phyloP scores from a whole-genome alignment of 176 grass and related monocot species.

The Lolium multiflorum region DNA sequence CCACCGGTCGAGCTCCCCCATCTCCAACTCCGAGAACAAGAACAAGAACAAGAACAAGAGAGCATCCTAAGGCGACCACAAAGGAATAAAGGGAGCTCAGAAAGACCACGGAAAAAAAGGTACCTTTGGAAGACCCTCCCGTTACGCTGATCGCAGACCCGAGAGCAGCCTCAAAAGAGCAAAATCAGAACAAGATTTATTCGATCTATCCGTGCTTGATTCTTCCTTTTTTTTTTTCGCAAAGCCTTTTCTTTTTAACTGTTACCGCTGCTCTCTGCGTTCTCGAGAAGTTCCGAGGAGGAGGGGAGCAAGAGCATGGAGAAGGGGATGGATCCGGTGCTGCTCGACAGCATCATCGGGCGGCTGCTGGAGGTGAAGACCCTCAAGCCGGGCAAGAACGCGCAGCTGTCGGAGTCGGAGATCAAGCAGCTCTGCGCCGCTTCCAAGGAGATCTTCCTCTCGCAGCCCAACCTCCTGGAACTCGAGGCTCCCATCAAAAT shows the following conservation, averaged over 20 bases:
- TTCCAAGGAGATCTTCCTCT: slow-evolving; percentile 74
- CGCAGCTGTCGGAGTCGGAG: slow-evolving; percentile 68
- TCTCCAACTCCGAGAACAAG: slow-evolving; percentile 33
- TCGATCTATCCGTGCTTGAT: slow-evolving; percentile 36
- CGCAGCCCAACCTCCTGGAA: slow-evolving; percentile 80
- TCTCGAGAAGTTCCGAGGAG: slow-evolving; percentile 44
- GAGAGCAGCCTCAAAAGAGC: not conserved
- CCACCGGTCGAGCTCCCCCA: slow-evolving; percentile 39
- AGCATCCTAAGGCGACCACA: slow-evolving; percentile 25
- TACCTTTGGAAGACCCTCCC: slow-evolving; percentile 32
- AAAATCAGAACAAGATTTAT: slow-evolving; percentile 23
- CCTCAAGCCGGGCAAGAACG: slow-evolving; percentile 64
- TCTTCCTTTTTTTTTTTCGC: slow-evolving; percentile 12
- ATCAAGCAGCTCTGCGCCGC: slow-evolving; percentile 74
- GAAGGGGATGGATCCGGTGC: slow-evolving; percentile 62
- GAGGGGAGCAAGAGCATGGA: slow-evolving; percentile 27
- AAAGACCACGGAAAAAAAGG: slow-evolving; percentile 43
- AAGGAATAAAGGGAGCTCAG: slow-evolving; percentile 34
- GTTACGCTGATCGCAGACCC: slow-evolving; percentile 16
- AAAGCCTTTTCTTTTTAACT: slow-evolving; percentile 27
- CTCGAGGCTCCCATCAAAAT: slow-evolving; percentile 87
- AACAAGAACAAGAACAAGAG: slow-evolving; percentile 55
- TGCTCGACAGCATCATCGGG: slow-evolving; percentile 69
- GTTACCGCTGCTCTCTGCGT: slow-evolving; percentile 31
- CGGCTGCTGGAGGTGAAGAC: slow-evolving; percentile 66